These are phyloP conservation scores for Cercospora zeina DNA, from an alignment of 2,329 filamentous ascomycete species.

Conservation along the genomic window DNA sequence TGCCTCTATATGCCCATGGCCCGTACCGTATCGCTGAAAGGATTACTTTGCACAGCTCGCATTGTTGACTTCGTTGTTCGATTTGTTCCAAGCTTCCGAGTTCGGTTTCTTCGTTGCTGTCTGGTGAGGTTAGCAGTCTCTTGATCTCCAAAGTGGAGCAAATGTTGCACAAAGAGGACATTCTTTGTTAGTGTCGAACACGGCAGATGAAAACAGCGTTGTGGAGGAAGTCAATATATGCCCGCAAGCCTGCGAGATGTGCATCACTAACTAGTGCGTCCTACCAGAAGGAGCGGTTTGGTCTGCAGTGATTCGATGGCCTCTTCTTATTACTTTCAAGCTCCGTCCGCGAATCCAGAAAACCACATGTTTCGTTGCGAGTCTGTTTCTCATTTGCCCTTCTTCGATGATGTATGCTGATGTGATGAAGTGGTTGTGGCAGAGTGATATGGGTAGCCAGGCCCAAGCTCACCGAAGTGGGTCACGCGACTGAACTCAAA, in stretches of 20 bases:
- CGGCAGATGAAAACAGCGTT: not conserved
- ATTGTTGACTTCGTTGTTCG: not conserved
- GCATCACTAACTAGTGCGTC: not conserved
- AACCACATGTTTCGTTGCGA: too few species aligned
- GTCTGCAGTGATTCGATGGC: too few species aligned
- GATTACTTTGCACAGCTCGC: not conserved
- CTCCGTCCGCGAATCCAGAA: too few species aligned
- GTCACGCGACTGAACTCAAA: constrained; percentile 6
- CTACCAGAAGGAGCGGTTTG: too few species aligned
- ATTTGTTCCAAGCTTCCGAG: not conserved
- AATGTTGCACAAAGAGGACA: not conserved
- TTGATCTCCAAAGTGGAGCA: not conserved
- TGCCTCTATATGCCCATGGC: not conserved
- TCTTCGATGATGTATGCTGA: not conserved
- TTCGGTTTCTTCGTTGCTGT: not conserved
- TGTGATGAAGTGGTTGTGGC: not conserved
- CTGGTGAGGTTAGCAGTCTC: not conserved
- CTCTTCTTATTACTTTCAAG: too few species aligned
- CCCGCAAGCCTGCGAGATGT: not conserved
- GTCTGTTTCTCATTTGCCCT: not conserved
- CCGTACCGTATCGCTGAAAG: not conserved
- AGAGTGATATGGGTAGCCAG: not conserved
- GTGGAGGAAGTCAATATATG: not conserved
- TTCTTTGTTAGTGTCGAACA: not conserved
- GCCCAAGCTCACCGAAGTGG: constrained; percentile 6